Evolutionary conservation across 1,284 basidiomycete species (phyloP).

Genomic region (Agaricales sp.): DNA sequence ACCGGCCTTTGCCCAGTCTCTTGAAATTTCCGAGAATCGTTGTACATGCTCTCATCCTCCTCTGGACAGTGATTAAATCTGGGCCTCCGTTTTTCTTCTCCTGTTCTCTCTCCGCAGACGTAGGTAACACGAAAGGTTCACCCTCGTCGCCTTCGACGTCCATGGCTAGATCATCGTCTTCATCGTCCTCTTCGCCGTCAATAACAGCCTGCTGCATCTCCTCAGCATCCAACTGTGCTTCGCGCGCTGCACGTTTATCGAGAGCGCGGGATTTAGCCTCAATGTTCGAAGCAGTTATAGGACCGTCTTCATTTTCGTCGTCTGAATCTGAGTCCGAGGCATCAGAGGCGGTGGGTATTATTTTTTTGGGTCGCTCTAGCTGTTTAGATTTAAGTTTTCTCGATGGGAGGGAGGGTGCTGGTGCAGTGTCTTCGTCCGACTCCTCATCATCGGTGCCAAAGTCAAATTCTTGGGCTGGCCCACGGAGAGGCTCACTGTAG

Average conservation of each 20-base stretch:
- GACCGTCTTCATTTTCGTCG: conserved; percentile 49
- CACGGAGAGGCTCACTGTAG: conserved; percentile 34
- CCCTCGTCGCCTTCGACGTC: conserved; percentile 50
- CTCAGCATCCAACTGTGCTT: conserved; percentile 58
- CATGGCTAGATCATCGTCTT: conserved; percentile 41
- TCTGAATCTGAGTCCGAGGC: conserved; percentile 27
- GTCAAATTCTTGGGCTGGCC: conserved; percentile 55
- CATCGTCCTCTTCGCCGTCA: conserved; percentile 28
- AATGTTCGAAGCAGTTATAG: conserved; percentile 65
- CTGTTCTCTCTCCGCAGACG: conserved; percentile 71
- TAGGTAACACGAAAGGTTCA: conserved; percentile 68
- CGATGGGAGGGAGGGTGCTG: conserved; percentile 18
- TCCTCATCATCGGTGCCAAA: conserved; percentile 59
- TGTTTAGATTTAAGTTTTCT: conserved; percentile 45
- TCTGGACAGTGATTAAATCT: conserved; percentile 79
- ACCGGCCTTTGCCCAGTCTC: conserved; percentile 65
- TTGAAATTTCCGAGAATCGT: conserved; percentile 73
- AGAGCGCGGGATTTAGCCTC: conserved; percentile 66
- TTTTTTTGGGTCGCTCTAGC: conserved; percentile 33
- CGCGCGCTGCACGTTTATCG: conserved; percentile 52
- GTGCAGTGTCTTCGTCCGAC: conserved; percentile 20
- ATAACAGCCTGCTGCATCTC: conserved; percentile 53
- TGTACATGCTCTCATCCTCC: conserved; percentile 83
- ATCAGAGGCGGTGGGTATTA: conserved; percentile 40
- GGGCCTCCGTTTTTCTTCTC: conserved; percentile 67